Evolutionary conservation across 1,284 basidiomycete species (phyloP), one percentile per base, ranked within the genome.

Genomic region (Malassezia furfur): DNA sequence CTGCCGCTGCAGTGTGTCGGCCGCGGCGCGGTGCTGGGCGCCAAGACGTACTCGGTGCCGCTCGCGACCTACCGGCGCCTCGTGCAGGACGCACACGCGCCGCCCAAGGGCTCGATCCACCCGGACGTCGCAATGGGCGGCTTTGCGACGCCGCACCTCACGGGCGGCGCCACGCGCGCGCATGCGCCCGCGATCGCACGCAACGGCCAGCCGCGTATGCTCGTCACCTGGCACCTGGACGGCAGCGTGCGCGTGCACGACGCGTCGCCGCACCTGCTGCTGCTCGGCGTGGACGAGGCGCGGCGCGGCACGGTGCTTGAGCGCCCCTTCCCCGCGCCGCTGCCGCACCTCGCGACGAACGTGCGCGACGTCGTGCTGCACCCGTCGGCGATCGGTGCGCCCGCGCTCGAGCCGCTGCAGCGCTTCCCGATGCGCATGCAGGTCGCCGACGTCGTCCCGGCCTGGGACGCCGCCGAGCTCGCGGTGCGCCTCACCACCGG

Each of bases 151-250:
- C 55, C 50, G 11, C 30, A 52, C 15, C 15, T 57, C 2, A 12
- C 34, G 12, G 53, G 53, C 32, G 47, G 38, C n/a, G 38, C 22
- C 21, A 47, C 39, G 32, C 45, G 22, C 5, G 36, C 32, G 40
- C 55, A 57, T 34, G 55, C 55, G 8, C 15, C 14, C 17, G 50
- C 41, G 10, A 47, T 57, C 12, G 55, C 55, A 17, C 55, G 49
- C 21, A 19, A 37, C 12, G 45, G 50, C 2, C 50, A 39, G 22
- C 55, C 55, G n/a, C 64, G 66, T 30, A 35, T 73, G 8, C 50
- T 73, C 10, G 37, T 73, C 39, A 67, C 66, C 0, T 72, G 70
- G 67, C 70, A 73, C 50, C 58, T 71, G n/a, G 69, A 73, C 43
- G 69, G 69, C 25, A 65, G 60, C 6, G 57, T 73, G 5, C 65